Percentiles rank a stretch among this genome's conserved stretches.
Evolutionary conservation across 345 rosid genomes (phyloP).

Genomic region (Trapa incisa): DNA sequence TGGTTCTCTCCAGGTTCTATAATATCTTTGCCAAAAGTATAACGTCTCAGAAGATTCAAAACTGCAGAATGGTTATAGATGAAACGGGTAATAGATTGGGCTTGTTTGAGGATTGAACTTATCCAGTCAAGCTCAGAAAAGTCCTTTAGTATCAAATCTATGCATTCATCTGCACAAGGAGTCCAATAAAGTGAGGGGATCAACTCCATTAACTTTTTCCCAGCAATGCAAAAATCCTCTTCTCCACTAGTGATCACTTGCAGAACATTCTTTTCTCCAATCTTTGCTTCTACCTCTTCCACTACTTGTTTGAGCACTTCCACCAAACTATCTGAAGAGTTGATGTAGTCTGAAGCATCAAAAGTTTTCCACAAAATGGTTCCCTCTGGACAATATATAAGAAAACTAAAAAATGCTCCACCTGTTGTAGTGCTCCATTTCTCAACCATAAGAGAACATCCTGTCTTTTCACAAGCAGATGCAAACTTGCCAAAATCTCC

Average conservation of each 20-base stretch:
- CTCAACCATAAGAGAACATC: conserved; percentile 70
- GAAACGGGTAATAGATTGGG: conserved; percentile 66
- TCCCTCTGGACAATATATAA: conserved; percentile 58
- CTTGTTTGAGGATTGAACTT: conserved; percentile 47
- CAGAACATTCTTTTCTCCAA: conserved; percentile 54
- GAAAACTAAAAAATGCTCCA: conserved; percentile 35
- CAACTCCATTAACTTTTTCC: conserved; percentile 46
- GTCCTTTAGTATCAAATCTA: conserved; percentile 70
- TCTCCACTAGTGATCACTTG: conserved; percentile 74
- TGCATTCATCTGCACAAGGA: conserved; percentile 64
- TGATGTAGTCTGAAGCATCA: conserved; percentile 41
- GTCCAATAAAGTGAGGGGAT: conserved; percentile 72
- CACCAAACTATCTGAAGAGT: conserved; percentile 42
- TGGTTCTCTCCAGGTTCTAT: conserved; percentile 46
- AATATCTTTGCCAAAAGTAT: conserved; percentile 62
- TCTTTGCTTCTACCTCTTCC: conserved; percentile 68
- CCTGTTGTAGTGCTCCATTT: conserved; percentile 44
- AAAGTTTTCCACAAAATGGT: conserved; percentile 55
- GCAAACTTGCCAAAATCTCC: conserved; percentile 33
- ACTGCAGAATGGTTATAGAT: conserved; percentile 60
- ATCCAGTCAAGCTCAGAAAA: conserved; percentile 59
- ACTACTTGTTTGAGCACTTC: conserved; percentile 54
- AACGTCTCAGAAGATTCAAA: conserved; percentile 61
- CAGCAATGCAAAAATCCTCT: conserved; percentile 41
- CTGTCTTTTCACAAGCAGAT: conserved; percentile 50